Percentiles rank a stretch among this genome's conserved stretches.
These are phyloP conservation scores for Knufia petricola DNA, from an alignment of 2,329 filamentous ascomycete genomes.

Conservation along the genomic window DNA sequence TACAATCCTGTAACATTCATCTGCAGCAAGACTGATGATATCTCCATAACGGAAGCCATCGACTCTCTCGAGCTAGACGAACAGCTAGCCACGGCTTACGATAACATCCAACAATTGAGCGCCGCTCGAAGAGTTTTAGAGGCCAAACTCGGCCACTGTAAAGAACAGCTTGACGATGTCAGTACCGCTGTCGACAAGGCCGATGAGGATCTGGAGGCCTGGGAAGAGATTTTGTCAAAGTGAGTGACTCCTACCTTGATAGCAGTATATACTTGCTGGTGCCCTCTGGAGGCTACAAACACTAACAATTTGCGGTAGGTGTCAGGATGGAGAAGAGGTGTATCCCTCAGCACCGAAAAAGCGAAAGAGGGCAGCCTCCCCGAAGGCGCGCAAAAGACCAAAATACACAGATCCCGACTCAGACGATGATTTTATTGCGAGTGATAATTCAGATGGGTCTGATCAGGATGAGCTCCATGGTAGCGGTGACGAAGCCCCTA, in stretches of 20 bases:
- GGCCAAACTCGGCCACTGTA: conserved; percentile 36
- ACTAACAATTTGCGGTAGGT: too few relatives aligned
- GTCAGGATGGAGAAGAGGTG: conserved; percentile 34
- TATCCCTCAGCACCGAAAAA: conserved; percentile 27
- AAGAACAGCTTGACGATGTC: conserved; percentile 50
- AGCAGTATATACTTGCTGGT: too few relatives aligned
- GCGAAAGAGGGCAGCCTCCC: conserved; percentile 36
- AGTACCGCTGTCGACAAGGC: conserved; percentile 28
- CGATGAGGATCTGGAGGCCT: conserved; percentile 38
- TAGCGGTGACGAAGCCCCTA: conserved; percentile 18
- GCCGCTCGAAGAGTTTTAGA: conserved; percentile 9
- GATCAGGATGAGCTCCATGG: conserved; percentile 19
- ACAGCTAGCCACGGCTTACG: conserved; percentile 23
- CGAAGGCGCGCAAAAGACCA: conserved; percentile 4
- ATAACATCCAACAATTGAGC: conserved; percentile 13
- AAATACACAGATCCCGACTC: conserved; percentile 15
- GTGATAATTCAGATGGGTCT: conserved; percentile 23
- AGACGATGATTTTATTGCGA: conserved; percentile 24
- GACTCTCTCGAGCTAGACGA: conserved; percentile 32
- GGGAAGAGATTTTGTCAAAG: conserved; percentile 34
- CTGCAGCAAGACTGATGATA: conserved; percentile 56
- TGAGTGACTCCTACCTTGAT: too few relatives aligned
- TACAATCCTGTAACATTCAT: conserved; percentile 50
- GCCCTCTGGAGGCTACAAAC: too few relatives aligned
- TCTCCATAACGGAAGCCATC: conserved; percentile 40